Percentiles rank a stretch among this genome's conserved stretches.
Evolutionary conservation across 2,329 filamentous ascomycete genomes (phyloP).

Genomic region (Pochonia chlamydosporia): DNA sequence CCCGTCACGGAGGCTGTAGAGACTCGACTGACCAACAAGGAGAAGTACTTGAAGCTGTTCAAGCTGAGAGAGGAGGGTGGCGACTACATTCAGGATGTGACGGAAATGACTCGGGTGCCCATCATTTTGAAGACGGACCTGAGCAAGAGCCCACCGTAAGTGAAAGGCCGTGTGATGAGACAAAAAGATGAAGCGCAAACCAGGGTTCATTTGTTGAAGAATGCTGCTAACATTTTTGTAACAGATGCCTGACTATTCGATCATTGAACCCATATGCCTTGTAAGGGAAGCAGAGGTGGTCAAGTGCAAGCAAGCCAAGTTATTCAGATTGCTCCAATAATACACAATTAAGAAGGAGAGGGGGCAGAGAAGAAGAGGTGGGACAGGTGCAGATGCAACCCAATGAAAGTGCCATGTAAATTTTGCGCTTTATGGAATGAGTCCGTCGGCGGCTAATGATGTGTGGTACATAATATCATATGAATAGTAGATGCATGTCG

Average conservation of each 20-base stretch:
- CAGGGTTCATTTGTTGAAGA: neutral
- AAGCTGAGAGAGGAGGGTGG: conserved; percentile 85
- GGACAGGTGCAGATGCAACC: neutral
- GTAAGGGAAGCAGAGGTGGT: conserved; percentile 22
- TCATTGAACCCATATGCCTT: conserved; percentile 75
- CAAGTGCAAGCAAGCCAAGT: conserved; percentile 1
- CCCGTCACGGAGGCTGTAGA: conserved; percentile 69
- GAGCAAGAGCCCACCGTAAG: conserved; percentile 98
- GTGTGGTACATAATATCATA: conserved; percentile 15
- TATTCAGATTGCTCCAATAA: conserved; percentile 7
- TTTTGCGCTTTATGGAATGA: neutral
- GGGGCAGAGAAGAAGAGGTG: conserved; percentile 3
- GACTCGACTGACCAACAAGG: conserved; percentile 80
- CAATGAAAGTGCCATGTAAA: conserved; percentile 9
- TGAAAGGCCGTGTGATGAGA: conserved; percentile 29
- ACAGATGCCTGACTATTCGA: conserved; percentile 75
- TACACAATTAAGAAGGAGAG: neutral
- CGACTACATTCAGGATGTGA: conserved; percentile 96
- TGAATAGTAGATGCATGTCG: conserved; percentile 8
- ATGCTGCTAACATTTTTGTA: neutral
- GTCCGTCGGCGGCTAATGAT: conserved; percentile 7
- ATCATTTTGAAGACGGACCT: conserved; percentile 98
- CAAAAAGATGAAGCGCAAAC: neutral
- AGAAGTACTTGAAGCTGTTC: conserved; percentile 92
- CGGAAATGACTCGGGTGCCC: conserved; percentile 95